Percentiles rank a stretch among this genome's conserved stretches.
Conservation (phyloP, 2,329 filamentous ascomycete genomes). For the Cladosporium sp. region DNA sequence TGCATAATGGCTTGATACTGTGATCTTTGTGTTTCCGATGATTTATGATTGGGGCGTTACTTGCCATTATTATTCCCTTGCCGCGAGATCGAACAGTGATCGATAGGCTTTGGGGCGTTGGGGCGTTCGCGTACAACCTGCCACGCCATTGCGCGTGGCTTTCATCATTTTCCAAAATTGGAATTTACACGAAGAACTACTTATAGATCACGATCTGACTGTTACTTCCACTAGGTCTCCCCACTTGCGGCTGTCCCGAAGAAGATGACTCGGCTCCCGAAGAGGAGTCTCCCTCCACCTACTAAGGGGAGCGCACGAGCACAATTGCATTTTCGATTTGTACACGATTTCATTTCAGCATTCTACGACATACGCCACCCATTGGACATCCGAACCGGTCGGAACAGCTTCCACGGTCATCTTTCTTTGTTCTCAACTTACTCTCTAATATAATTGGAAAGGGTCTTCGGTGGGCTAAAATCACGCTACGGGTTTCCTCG, state of each 20-base stretch:
- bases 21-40: background rate
- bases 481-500: constrained; percentile 2
- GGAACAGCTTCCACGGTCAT: constrained; percentile 7
- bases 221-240: constrained; percentile 4
- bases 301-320: background rate
- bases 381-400: background rate
- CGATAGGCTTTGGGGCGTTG: background rate
- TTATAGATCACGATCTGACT: constrained; percentile 12
- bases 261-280: constrained; percentile 4
- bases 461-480: background rate
- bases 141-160: constrained; percentile 4
- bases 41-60: background rate
- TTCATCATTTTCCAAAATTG: background rate
- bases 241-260: constrained; percentile 2
- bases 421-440: constrained; percentile 3
- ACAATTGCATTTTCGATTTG: constrained; percentile 1
- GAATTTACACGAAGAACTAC: background rate
- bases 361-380: constrained; percentile 10
- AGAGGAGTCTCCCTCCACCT: constrained; percentile 1
- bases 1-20: constrained; percentile 3
- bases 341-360: constrained; percentile 8
- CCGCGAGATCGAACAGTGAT: background rate
- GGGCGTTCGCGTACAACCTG: constrained; percentile 6
- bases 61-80: background rate
- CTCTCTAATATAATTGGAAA: constrained; percentile 14